Percentiles rank a stretch among this genome's conserved stretches.
phyloP scores from a whole-genome alignment of 78 protist species.

The Ministeria vibrans region DNA sequence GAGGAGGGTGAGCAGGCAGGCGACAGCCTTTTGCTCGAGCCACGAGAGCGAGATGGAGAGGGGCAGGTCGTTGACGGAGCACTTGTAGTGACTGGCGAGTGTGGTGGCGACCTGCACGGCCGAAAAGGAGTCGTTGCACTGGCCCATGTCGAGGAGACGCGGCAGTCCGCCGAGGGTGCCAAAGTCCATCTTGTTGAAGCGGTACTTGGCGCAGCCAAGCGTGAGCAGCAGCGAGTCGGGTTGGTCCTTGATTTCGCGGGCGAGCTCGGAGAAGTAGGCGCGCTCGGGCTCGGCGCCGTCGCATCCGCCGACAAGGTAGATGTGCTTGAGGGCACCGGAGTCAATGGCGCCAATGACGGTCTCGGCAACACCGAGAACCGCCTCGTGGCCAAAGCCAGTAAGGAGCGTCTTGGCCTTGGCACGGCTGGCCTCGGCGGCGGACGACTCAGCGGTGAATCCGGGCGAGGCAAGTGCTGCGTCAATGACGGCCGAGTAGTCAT shows the following conservation, averaged over 20 bases:
- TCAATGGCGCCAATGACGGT: slow-evolving; percentile 41
- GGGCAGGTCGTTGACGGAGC: slow-evolving; percentile 15
- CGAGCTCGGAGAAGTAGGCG: slow-evolving; percentile 61
- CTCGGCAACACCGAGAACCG: slow-evolving; percentile 30
- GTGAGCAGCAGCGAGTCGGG: slow-evolving; percentile 48
- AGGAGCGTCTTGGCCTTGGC: not conserved
- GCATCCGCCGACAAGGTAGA: slow-evolving; percentile 82
- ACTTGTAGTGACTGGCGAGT: slow-evolving; percentile 24
- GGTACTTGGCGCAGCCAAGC: slow-evolving; percentile 54
- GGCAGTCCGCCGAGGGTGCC: slow-evolving; percentile 77
- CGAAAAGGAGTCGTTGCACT: slow-evolving; percentile 80
- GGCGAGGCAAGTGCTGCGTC: slow-evolving; percentile 13
- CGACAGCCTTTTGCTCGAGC: slow-evolving; percentile 88
- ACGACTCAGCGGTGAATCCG: too few species aligned
- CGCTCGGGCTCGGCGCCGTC: slow-evolving; percentile 69
- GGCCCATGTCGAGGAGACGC: slow-evolving; percentile 80
- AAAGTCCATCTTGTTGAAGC: slow-evolving; percentile 35
- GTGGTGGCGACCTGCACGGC: slow-evolving; percentile 70
- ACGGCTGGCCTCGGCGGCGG: not conserved
- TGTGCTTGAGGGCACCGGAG: slow-evolving; percentile 43
- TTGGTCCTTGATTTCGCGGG: slow-evolving; percentile 32
- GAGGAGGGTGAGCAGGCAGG: slow-evolving; percentile 59
- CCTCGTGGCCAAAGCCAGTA: slow-evolving; percentile 58
- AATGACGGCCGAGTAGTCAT: slow-evolving; percentile 17
- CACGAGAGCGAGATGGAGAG: slow-evolving; percentile 42